Percentiles rank a stretch among this genome's conserved stretches.
Conservation (phyloP, 139 green algal species). For the Closterium sp. region DNA sequence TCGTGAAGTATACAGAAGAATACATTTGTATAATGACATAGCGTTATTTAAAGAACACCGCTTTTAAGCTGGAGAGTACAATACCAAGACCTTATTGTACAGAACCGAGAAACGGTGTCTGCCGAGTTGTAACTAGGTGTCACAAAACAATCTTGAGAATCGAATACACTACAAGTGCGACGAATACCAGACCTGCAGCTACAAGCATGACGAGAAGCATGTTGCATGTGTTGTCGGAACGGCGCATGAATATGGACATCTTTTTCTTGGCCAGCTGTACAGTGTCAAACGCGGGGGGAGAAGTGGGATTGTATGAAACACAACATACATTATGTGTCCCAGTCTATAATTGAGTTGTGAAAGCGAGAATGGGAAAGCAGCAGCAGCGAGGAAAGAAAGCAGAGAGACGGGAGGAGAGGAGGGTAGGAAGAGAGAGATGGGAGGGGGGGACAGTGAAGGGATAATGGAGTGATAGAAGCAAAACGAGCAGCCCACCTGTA, state of each 20-base stretch:
- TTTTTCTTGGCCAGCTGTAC: not conserved
- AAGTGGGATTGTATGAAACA: not conserved
- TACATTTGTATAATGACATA: too few relatives aligned
- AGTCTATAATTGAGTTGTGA: not conserved
- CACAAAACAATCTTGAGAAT: not conserved
- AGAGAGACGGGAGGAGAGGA: not conserved
- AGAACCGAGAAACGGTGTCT: too few relatives aligned
- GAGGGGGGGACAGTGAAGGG: not conserved
- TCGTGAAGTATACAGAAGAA: too few relatives aligned
- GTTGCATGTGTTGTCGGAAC: not conserved
- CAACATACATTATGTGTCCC: too few relatives aligned
- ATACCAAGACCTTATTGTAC: too few relatives aligned
- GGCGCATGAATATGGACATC: not conserved
- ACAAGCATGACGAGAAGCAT: not conserved
- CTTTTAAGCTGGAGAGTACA: too few relatives aligned
- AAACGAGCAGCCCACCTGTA: not conserved
- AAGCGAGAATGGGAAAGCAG: not conserved
- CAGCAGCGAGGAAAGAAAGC: not conserved
- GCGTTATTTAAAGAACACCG: too few relatives aligned
- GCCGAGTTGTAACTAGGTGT: not conserved
- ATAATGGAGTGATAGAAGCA: not conserved
- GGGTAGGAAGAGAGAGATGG: not conserved
- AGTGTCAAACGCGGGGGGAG: not conserved
- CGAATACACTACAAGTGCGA: not conserved
- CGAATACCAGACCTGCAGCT: not conserved